Conservation (phyloP, 306 rosid species). For the Dryas drummondii region DNA sequence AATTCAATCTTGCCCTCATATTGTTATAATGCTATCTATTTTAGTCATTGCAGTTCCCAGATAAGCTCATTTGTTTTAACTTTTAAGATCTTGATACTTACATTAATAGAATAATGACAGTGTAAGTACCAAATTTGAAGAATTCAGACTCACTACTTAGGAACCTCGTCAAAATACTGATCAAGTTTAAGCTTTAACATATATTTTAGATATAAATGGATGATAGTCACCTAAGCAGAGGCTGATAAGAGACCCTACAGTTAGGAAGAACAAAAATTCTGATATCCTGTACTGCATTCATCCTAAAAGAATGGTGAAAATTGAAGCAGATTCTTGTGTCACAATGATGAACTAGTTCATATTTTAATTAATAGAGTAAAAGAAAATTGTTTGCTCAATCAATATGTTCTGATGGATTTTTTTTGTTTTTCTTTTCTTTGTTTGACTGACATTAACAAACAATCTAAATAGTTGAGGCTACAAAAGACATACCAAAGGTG, state of each 20-base stretch:
- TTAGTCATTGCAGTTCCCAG: neutral
- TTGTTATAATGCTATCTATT: neutral
- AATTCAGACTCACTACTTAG: neutral
- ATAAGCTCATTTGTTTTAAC: neutral
- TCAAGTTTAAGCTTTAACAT: neutral
- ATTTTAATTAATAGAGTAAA: no score
- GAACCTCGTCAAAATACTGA: neutral
- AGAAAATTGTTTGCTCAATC: no score
- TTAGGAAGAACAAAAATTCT: no score
- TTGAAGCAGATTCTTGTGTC: no score
- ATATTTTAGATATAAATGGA: no score
- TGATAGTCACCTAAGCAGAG: no score
- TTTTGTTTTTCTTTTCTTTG: neutral
- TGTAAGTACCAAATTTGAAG: no score
- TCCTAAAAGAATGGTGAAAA: no score
- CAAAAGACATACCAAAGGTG: conserved; percentile 56
- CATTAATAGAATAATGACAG: neutral
- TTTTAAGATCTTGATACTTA: neutral
- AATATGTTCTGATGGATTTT: neutral
- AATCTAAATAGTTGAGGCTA: neutral
- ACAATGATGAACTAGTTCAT: neutral
- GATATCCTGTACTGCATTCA: no score
- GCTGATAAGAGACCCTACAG: no score
- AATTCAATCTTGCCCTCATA: neutral
- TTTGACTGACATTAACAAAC: neutral